Conservation (phyloP, 2,329 filamentous ascomycete species). For the Talaromyces sp. region DNA sequence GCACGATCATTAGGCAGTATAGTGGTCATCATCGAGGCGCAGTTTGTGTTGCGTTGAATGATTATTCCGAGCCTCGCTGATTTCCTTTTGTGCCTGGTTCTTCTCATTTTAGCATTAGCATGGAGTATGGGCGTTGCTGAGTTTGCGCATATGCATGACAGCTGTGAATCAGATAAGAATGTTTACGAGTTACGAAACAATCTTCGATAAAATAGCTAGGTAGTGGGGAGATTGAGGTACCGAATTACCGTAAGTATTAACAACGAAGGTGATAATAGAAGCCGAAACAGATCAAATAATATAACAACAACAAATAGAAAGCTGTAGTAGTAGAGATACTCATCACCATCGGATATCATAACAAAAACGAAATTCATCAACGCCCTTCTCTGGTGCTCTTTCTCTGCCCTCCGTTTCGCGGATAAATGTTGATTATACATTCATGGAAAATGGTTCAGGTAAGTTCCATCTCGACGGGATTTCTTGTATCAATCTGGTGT, state of each 20-base stretch:
- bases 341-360: constrained; percentile 1
- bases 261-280: background rate
- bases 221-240: background rate
- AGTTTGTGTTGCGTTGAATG: constrained; percentile 89
- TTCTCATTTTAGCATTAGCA: constrained; percentile 16
- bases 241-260: background rate
- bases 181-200: background rate
- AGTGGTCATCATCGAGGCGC: constrained; percentile 90
- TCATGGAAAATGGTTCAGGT: background rate
- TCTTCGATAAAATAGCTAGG: background rate
- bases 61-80: constrained; percentile 58
- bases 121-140: constrained; percentile 2
- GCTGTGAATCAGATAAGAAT: background rate
- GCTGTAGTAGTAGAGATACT: background rate
- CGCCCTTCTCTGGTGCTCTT: background rate
- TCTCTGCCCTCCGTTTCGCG: background rate
- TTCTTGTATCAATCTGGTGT: constrained; percentile 9
- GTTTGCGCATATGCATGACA: background rate
- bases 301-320: constrained; percentile 11
- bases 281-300: background rate
- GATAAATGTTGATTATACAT: constrained; percentile 12
- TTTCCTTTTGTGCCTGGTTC: background rate
- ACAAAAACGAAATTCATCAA: background rate
- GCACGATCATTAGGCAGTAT: constrained; percentile 90
- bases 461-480: constrained; percentile 12